Base-by-base conservation (phyloP, 73 alveolate species). In the Symbiodinium natans region DNA sequence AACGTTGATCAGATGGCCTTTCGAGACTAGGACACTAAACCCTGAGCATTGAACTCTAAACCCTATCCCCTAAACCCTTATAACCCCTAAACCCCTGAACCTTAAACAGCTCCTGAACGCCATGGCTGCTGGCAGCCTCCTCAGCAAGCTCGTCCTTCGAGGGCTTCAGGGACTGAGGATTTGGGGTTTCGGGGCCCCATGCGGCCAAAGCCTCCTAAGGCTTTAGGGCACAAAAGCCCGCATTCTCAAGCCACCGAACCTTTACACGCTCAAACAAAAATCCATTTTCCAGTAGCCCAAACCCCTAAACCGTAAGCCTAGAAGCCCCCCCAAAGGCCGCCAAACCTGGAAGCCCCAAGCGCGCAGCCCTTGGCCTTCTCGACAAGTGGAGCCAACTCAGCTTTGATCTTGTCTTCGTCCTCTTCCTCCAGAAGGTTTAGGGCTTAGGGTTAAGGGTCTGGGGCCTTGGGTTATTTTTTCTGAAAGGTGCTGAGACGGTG, bases 341-440 rank as follows among this genome's bases (percentile, higher is more conserved):
- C n/a, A n/a, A n/a, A n/a, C n/a, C n/a, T n/a, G n/a, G n/a, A n/a
- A n/a, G n/a, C n/a, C n/a, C n/a, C n/a, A n/a, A n/a, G n/a, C n/a
- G n/a, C 71, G 71, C n/a, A 8, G 15, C 71, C 1, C 71, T 11
- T 5, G 31, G 82, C 94, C 94, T 86, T 86, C 41, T 86, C 94
- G 36, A 86, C 94, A 40, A 86, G 46, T 23, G 94, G 94, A 34
- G 94, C 94, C 8, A 86, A 63, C 41, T 86, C 94, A 36, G 71
- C 63, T 48, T 86, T 56, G 63, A 86, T 86, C 94, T 86, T 86
- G 31, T 86, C 94, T 21, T 86, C 94, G 19, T 86, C 94, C 73
- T 86, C 94, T 25, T 86, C 94, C 94, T 86, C 23, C 71, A 23
- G 71, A 52, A 43, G 56, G 56, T 43, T 43, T 43, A 43, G 56